Evolutionary conservation across 139 green algal genomes (phyloP), one percentile per base, ranked within the genome.

Genomic region (Limnomonas spitsbergensis): DNA sequence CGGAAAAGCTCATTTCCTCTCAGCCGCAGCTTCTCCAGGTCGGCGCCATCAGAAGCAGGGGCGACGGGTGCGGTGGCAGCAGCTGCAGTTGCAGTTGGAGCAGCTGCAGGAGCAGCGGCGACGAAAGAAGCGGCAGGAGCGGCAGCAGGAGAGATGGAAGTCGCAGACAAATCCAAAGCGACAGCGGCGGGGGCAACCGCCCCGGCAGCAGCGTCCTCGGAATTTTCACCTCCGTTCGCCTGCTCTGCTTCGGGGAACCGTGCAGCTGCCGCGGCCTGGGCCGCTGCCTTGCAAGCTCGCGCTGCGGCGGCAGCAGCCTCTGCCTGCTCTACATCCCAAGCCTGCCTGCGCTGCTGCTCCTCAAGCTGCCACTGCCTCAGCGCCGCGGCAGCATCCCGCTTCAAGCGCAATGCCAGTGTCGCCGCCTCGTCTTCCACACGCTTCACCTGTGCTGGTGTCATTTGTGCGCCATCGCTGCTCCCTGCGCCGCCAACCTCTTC

Each of bases 361-460:
- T 76, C 6, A 14, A 29, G 14, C 47, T 61, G 35, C 54, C 38
- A 80, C 36, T 53, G 53, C 24, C 56, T 9, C 26, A 39, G 75
- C 7, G 54, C 54, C 4, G 37, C 37, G 6, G 75, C 53, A 6
- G 75, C 54, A 9, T 72, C 26, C 38, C 53, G 32, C 2, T 36
- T 39, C 75, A 74, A 20, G 2, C 37, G 2, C 34, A 54, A 31
- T 26, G 56, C 54, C 4, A 37, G 27, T 2, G 39, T 6, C 2
- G 31, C 32, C 1, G 75, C 75, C 14, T 9, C 54, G n/a, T 40
- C 27, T n/a, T 73, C 75, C 40, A 74, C 4, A 2, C 31, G 38
- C 36, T 66, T 34, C 75, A 80, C 27, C 54, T 80, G 40, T 2
- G 40, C 40, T 2, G 2, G 4, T 31, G n/a, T 69, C 14, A 78